These are phyloP conservation scores for Tolypocladium pustulatum DNA, from an alignment of 2,329 filamentous ascomycete species.

Conservation along the genomic window DNA sequence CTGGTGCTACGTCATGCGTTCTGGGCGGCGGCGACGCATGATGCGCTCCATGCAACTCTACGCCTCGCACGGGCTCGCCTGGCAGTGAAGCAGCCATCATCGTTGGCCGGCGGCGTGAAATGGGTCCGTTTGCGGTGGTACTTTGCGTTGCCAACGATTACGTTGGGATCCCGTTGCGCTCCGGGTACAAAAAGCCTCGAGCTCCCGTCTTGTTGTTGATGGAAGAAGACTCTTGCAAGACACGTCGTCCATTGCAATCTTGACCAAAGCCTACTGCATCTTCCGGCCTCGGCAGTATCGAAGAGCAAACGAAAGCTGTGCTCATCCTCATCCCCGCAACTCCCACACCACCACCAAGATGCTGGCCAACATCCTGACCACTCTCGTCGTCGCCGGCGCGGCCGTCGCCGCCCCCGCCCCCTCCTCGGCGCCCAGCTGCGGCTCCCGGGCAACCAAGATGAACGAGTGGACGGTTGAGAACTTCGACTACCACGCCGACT, in stretches of 20 bases:
- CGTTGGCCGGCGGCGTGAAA: background rate
- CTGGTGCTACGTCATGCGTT: constrained; percentile 10
- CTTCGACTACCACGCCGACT: constrained; percentile 39
- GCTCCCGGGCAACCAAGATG: constrained; percentile 8
- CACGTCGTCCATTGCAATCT: background rate
- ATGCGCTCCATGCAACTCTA: background rate
- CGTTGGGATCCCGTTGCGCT: background rate
- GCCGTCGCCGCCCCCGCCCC: constrained; percentile 12
- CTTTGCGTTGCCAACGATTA: background rate
- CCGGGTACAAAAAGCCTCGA: background rate
- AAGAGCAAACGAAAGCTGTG: too few relatives aligned
- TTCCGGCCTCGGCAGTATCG: too few relatives aligned
- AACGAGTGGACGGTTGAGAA: constrained; percentile 27
- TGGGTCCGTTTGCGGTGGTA: background rate
- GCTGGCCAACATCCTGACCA: constrained; percentile 8
- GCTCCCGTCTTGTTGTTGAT: background rate
- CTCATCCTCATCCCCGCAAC: too few relatives aligned
- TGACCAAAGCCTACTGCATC: background rate
- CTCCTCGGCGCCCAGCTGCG: constrained; percentile 6
- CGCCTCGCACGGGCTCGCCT: background rate
- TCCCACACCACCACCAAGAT: constrained; percentile 6
- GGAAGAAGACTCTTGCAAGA: background rate
- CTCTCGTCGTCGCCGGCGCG: constrained; percentile 13
- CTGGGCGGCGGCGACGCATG: background rate
- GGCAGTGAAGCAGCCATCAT: background rate